phyloP scores from a whole-genome alignment of 768 basidiomycete genomes.

The Filobasidium floriforme region DNA sequence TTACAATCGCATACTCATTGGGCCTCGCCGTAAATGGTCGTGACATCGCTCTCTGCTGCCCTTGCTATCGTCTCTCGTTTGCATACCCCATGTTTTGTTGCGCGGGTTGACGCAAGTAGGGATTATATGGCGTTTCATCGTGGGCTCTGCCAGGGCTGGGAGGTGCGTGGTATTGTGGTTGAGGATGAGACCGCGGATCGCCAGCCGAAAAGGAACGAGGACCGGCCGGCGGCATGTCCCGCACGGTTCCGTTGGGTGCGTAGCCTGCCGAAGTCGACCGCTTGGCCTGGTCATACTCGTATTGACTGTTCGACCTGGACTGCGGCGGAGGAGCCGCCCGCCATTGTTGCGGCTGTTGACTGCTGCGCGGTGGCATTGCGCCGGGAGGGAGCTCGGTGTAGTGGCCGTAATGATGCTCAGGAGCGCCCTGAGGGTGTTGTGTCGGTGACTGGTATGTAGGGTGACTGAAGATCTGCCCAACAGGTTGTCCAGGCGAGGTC shows the following conservation, averaged over 20 bases:
- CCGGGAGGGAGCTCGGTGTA: constrained; percentile 24
- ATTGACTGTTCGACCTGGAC: background rate
- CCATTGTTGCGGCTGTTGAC: constrained; percentile 14
- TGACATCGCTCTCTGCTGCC: no score
- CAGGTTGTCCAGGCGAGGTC: constrained; percentile 11
- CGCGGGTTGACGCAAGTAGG: background rate
- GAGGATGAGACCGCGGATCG: background rate
- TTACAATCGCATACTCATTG: no score
- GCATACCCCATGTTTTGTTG: background rate
- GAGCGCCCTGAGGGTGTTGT: constrained; percentile 9
- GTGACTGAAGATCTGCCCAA: constrained; percentile 12
- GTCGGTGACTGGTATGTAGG: constrained; percentile 7
- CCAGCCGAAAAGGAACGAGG: constrained; percentile 3
- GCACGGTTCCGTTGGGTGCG: background rate
- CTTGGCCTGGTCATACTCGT: constrained; percentile 7
- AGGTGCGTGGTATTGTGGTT: background rate
- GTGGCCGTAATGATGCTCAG: constrained; percentile 2
- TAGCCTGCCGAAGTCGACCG: background rate
- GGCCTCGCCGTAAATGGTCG: no score
- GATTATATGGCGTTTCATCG: constrained; percentile 8
- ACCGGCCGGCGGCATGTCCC: background rate
- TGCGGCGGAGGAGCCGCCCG: background rate
- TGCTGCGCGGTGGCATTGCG: constrained; percentile 23
- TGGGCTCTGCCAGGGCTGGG: background rate
- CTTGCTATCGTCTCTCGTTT: background rate